phyloP scores from a whole-genome alignment of 2,329 filamentous ascomycete species.

The Elsinoe necatrix region DNA sequence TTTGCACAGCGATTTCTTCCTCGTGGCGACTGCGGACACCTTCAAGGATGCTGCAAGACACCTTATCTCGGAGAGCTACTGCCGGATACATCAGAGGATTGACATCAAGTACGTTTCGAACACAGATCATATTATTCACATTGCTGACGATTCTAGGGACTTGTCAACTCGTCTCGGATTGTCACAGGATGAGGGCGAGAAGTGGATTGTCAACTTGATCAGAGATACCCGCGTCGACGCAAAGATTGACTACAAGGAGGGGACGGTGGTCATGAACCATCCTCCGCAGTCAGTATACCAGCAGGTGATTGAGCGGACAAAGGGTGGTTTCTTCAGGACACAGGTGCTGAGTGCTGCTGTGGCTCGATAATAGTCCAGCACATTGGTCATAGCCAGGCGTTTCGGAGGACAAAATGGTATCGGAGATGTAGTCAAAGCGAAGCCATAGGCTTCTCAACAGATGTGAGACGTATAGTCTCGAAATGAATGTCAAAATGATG shows the following conservation, averaged over 20 bases:
- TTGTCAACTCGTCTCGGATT: constrained; percentile 85
- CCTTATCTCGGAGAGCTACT: constrained; percentile 97
- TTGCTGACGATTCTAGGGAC: constrained; percentile 46
- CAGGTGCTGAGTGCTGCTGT: constrained; percentile 69
- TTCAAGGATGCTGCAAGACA: constrained; percentile 94
- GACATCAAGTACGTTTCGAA: constrained; percentile 68
- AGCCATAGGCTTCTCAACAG: not conserved
- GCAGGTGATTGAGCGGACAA: constrained; percentile 98
- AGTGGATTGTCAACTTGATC: constrained; percentile 99
- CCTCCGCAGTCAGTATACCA: constrained; percentile 97
- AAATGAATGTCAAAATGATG: constrained; percentile 1
- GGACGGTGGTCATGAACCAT: constrained; percentile 99
- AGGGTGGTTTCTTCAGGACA: constrained; percentile 97
- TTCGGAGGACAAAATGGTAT: constrained; percentile 9
- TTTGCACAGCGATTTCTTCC: constrained; percentile 90
- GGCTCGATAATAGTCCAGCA: constrained; percentile 33
- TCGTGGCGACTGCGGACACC: constrained; percentile 69
- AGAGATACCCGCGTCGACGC: constrained; percentile 94
- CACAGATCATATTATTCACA: not conserved
- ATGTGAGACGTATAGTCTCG: not conserved
- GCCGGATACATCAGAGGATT: constrained; percentile 98
- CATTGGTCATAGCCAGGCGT: constrained; percentile 16
- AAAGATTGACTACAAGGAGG: constrained; percentile 99
- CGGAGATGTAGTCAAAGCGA: not conserved
- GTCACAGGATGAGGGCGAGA: constrained; percentile 91